Evolutionary conservation across 2,329 filamentous ascomycete species (phyloP), one percentile per base, ranked within the genome.

Genomic region (Zelopaecilomyces penicillatus): DNA sequence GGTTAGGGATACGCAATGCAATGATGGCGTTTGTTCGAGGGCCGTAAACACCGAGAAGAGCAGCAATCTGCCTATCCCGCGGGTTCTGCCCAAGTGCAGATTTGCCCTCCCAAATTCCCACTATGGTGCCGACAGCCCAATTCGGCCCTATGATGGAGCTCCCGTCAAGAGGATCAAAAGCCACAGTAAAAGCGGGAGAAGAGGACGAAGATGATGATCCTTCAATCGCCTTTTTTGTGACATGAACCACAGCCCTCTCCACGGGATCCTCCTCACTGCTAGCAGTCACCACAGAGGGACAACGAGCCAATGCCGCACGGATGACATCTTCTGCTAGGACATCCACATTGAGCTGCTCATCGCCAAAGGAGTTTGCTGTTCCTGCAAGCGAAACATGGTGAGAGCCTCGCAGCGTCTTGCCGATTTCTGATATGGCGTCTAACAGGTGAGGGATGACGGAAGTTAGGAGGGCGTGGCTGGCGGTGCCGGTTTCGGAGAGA

Each of bases 81-180:
- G 74, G 71, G 1, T 48, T 42, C 41, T 66, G 65, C 3, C 54
- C 50, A 1, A 79, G 62, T 0, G 73, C 71, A 0, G 70, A 66
- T 0, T 51, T 33, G 3, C 74, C 74, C 30, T 71, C 67, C 75
- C 79, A 83, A 34, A 83, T 60, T 6, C 78, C 78, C 11, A 80
- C 61, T 48, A 83, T 82, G 39, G 76, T 71, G 26, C 75, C 75
- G 6, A 79, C 75, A 1, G 72, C 67, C 75, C 75, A 79, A 54
- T 78, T 78, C 1, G 75, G 67, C 1, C 66, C 72, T 37, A 79
- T 76, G 53, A 79, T 78, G 49, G 75, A 81, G 58, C 74, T 78
- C 8, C 79, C 79, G 51, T 83, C 79, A 0, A 83, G 69, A 0
- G 79, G 79, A 52, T 83, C 79, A 52, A 82, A 83, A 0, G 76